Percentiles rank a stretch among this genome's conserved stretches.
Evolutionary conservation across 306 rosid genomes (phyloP).

Genomic region (Pterocarpus santalinus): DNA sequence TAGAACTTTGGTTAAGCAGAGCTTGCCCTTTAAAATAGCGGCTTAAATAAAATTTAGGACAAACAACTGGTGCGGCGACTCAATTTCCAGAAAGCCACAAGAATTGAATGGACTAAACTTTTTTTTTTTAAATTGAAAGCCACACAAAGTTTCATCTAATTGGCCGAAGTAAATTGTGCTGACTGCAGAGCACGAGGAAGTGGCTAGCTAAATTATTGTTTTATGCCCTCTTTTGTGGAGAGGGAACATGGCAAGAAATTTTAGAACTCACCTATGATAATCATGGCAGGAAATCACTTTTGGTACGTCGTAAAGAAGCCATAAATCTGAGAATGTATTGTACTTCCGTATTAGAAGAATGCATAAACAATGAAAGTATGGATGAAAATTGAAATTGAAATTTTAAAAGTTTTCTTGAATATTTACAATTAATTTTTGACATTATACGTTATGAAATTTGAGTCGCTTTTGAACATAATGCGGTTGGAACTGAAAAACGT

Average conservation of each 20-base stretch:
- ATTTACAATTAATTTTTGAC: not conserved
- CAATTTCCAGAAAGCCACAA: constrained; percentile 14
- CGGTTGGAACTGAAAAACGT: not conserved
- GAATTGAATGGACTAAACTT: not conserved
- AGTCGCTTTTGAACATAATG: not conserved
- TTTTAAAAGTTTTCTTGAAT: not conserved
- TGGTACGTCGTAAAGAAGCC: no score
- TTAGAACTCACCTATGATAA: no score
- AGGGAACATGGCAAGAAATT: no score
- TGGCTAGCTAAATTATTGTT: not conserved
- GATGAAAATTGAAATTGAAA: not conserved
- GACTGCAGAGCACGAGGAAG: constrained; percentile 17
- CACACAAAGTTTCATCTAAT: not conserved
- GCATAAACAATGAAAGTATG: not conserved
- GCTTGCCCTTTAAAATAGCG: not conserved
- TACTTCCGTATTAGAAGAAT: not conserved
- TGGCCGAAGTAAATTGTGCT: not conserved
- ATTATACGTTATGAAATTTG: not conserved
- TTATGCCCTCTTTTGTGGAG: not conserved
- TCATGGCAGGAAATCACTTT: no score
- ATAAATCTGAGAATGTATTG: no score
- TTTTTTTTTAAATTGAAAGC: not conserved
- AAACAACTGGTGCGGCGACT: not conserved
- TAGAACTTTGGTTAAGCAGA: constrained; percentile 30
- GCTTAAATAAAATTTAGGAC: not conserved